These are phyloP conservation scores for Sordariomycetes sp. DNA, from an alignment of 2,329 filamentous ascomycete species.

Conservation along the genomic window DNA sequence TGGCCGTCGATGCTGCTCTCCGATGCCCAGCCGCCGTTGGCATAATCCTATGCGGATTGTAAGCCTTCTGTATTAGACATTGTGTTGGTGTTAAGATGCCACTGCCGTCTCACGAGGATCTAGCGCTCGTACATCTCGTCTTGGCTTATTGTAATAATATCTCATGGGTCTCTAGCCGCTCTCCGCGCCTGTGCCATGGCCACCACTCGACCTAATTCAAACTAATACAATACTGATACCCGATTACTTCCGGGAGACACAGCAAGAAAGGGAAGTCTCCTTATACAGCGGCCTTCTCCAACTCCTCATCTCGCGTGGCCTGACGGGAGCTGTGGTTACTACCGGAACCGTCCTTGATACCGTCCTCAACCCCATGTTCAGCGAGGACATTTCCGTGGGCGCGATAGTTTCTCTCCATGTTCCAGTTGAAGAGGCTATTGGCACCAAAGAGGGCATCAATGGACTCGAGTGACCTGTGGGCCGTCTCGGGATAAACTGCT, in stretches of 20 bases:
- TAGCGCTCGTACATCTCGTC: too few relatives aligned
- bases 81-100: background rate
- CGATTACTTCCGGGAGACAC: background rate
- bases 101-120: background rate
- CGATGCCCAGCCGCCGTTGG: background rate
- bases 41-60: background rate
- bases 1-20: background rate
- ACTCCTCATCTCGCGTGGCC: background rate
- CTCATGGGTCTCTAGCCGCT: too few relatives aligned
- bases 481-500: conserved; percentile 29
- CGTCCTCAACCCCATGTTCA: background rate
- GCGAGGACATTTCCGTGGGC: conserved; percentile 18
- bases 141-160: too few relatives aligned
- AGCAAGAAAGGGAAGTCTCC: background rate
- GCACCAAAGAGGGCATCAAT: conserved; percentile 38
- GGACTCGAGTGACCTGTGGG: conserved; percentile 35
- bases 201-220: background rate
- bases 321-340: background rate
- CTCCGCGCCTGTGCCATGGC: too few relatives aligned
- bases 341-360: background rate
- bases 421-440: conserved; percentile 29
- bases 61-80: background rate
- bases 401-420: conserved; percentile 25
- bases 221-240: background rate
- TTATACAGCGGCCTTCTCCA: background rate